These are phyloP conservation scores for Colletotrichum agaves DNA, from an alignment of 2,329 filamentous ascomycete genomes.

Conservation along the genomic window DNA sequence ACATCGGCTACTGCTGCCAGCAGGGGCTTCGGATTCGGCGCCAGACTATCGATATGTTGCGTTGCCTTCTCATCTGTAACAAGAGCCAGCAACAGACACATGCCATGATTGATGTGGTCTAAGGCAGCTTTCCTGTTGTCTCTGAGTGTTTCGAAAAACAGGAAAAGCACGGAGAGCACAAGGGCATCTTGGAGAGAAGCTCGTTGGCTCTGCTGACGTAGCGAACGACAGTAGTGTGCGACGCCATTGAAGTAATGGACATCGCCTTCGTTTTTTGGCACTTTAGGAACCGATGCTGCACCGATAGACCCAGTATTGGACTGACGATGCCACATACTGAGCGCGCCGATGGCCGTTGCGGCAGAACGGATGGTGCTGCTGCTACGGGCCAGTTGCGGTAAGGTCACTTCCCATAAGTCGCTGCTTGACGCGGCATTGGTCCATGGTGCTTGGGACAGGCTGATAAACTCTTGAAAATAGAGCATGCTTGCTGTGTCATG, in stretches of 20 bases:
- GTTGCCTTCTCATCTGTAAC: constrained; percentile 42
- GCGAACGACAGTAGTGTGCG: constrained; percentile 48
- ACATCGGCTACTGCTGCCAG: constrained; percentile 41
- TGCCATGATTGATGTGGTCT: constrained; percentile 49
- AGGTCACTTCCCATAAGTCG: constrained; percentile 44
- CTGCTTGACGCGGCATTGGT: constrained; percentile 41
- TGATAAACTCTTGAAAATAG: constrained; percentile 48
- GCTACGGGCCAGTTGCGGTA: constrained; percentile 46
- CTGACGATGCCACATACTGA: constrained; percentile 41
- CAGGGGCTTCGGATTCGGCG: constrained; percentile 42
- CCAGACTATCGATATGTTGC: constrained; percentile 33
- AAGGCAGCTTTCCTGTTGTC: constrained; percentile 46
- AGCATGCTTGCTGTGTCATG: constrained; percentile 24
- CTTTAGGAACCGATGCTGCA: constrained; percentile 18
- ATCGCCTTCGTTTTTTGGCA: constrained; percentile 19
- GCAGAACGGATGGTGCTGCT: constrained; percentile 45
- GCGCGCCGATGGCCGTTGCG: constrained; percentile 47
- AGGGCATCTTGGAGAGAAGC: constrained; percentile 44
- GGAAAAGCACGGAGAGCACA: constrained; percentile 46
- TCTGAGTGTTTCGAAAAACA: constrained; percentile 47
- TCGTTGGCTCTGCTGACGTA: constrained; percentile 45
- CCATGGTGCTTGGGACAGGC: constrained; percentile 44
- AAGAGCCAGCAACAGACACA: constrained; percentile 47
- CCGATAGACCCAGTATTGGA: constrained; percentile 27
- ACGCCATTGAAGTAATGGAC: constrained; percentile 48